Conservation (phyloP, 2,329 filamentous ascomycete species). For the Aspergillus awamori region DNA sequence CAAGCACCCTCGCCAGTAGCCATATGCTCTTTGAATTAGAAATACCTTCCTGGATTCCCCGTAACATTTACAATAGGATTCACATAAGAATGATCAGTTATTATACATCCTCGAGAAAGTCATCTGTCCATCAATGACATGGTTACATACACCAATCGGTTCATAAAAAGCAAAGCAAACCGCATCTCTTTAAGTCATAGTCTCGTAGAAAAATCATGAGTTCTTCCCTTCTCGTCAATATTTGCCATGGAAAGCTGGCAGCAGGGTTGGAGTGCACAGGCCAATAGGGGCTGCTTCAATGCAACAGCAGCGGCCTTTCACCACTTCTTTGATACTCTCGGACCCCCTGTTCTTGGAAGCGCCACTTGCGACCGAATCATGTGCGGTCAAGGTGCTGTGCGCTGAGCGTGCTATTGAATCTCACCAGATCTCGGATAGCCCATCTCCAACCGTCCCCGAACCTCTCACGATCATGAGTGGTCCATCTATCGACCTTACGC, state of each 20-base stretch:
- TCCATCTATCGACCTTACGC: constrained; percentile 85
- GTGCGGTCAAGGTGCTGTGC: constrained; percentile 15
- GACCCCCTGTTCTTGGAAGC: neutral
- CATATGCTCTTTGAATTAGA: too few relatives aligned
- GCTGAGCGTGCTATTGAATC: constrained; percentile 27
- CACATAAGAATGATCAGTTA: neutral
- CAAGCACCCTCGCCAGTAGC: neutral
- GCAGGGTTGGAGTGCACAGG: neutral
- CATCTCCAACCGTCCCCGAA: constrained; percentile 70
- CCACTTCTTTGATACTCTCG: neutral
- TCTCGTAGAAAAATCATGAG: neutral
- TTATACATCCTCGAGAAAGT: neutral
- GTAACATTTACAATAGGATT: neutral
- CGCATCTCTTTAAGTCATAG: neutral
- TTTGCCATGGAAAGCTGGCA: neutral
- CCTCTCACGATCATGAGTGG: constrained; percentile 57
- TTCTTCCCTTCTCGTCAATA: neutral
- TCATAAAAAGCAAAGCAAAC: neutral
- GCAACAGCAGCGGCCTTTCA: neutral
- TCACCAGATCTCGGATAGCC: constrained; percentile 62
- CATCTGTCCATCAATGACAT: neutral
- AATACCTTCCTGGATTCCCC: neutral
- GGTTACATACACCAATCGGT: neutral
- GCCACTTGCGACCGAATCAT: constrained; percentile 12
- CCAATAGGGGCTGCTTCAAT: neutral